Base-by-base conservation (phyloP, 805 yeast species). In the Nakazawaea ishiwadae region DNA sequence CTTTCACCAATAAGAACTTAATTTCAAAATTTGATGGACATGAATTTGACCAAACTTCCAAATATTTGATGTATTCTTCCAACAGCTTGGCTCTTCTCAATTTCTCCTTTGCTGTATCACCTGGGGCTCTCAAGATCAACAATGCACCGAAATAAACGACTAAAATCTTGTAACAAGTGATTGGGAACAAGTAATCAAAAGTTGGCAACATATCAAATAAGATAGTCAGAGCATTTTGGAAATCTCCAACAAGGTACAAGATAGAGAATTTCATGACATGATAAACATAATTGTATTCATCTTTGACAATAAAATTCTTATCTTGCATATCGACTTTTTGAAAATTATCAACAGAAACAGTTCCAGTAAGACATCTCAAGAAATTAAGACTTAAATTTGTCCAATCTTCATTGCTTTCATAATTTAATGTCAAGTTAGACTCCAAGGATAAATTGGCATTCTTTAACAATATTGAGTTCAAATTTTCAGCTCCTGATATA, bases 1-100 rank as follows among this genome's bases (percentile, higher is more conserved):
- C 75, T 28, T 58, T 51, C 14, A 71, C 46, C 5, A 64, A 44
- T 30, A 60, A 40, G 37, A 53, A 53, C 48, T 68, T 71, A n/a
- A 69, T 49, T 6, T 56, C 55, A 49, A 72, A 73, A 21, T 59
- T 55, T 3, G 53, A 44, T 2, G 72, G 73, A 37, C 66, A 59
- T 2, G 56, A 47, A 2, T 48, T 52, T 4, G 66, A 49, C 66
- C 71, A 70, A 19, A 58, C 48, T 11, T 57, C 53, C 37, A 68
- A 55, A 36, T 56, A 55, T 4, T 47, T 38, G 14, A 47, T 44
- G 21, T 60, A 52, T 7, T 48, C 47, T 3, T 48, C 40, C 4
- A 65, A 46, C 10, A 47, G 7, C 49, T 40, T 24, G 39, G 21
- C 14, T 47, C 42, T 32, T 49, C 35, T 18, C 51, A 37, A 9